Evolutionary conservation across 495 filamentous ascomycete genomes (phyloP).

Genomic region (Astrothelium macrocarpum): DNA sequence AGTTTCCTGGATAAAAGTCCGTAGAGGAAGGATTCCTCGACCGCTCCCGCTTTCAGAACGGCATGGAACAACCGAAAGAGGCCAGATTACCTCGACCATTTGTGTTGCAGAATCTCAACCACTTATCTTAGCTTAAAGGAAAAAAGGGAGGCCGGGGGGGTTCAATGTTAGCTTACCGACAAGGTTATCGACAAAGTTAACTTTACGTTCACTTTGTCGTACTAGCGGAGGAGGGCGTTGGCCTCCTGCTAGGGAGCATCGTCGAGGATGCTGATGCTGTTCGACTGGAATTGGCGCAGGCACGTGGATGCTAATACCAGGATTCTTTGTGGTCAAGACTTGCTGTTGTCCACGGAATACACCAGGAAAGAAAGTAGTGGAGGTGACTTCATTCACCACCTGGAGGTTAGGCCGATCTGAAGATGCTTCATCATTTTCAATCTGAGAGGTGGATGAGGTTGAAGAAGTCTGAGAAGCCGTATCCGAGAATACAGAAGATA

Average conservation of each 20-base stretch:
- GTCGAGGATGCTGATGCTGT: slow-evolving; percentile 71
- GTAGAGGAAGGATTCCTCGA: slow-evolving; percentile 70
- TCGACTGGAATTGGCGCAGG: slow-evolving; percentile 43
- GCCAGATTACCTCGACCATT: slow-evolving; percentile 97
- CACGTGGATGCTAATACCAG: slow-evolving; percentile 14
- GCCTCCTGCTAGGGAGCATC: slow-evolving; percentile 40
- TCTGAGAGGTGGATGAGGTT: slow-evolving; percentile 19
- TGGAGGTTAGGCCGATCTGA: slow-evolving; percentile 11
- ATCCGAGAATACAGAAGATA: slow-evolving; percentile 22
- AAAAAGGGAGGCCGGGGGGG: slow-evolving; percentile 14
- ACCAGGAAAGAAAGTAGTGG: not conserved
- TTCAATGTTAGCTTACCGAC: slow-evolving; percentile 80
- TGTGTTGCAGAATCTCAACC: slow-evolving; percentile 86
- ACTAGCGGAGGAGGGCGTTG: slow-evolving; percentile 68
- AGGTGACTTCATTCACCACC: not conserved
- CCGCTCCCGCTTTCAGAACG: slow-evolving; percentile 42
- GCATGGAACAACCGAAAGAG: slow-evolving; percentile 52
- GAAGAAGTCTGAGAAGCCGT: slow-evolving; percentile 16
- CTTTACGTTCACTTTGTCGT: slow-evolving; percentile 86
- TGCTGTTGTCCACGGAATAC: not conserved
- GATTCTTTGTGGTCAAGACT: not conserved
- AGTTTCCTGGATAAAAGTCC: slow-evolving; percentile 95
- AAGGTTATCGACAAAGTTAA: slow-evolving; percentile 92
- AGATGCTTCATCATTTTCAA: slow-evolving; percentile 14
- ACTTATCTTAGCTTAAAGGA: slow-evolving; percentile 24